These are phyloP conservation scores for Lipomyces japonicus DNA, from an alignment of 805 yeast species.

Conservation along the genomic window DNA sequence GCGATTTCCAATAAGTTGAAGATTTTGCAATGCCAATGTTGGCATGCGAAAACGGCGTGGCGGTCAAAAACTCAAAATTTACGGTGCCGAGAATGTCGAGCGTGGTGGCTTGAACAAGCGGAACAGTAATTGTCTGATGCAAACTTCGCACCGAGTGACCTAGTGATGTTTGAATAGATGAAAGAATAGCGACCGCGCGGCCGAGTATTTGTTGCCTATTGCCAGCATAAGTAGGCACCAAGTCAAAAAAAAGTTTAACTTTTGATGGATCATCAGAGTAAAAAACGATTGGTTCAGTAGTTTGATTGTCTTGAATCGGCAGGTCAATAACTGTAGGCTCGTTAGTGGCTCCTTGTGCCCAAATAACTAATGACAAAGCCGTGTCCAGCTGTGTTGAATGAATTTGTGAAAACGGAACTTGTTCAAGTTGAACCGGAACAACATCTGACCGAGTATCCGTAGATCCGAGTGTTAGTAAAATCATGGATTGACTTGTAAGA, in stretches of 20 bases:
- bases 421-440: conserved; percentile 63
- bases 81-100: conserved; percentile 74
- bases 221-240: conserved; percentile 72
- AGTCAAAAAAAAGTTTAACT: conserved; percentile 68
- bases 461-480: conserved; percentile 82
- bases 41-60: conserved; percentile 69
- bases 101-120: conserved; percentile 68
- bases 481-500: conserved; percentile 60
- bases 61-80: conserved; percentile 68
- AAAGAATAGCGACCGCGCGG: conserved; percentile 73
- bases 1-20: conserved; percentile 86
- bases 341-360: conserved; percentile 41
- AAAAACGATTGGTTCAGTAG: conserved; percentile 67
- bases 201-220: conserved; percentile 55
- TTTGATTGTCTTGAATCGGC: conserved; percentile 72
- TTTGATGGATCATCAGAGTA: conserved; percentile 46
- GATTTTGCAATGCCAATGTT: conserved; percentile 60
- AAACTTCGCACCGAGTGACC: conserved; percentile 66
- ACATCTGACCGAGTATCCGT: conserved; percentile 63
- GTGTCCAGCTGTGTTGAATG: conserved; percentile 84
- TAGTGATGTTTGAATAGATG: conserved; percentile 58
- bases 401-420: conserved; percentile 70
- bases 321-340: conserved; percentile 68
- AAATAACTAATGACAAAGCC: conserved; percentile 70
- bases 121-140: conserved; percentile 61